Percentiles rank a stretch among this genome's conserved stretches.
These are phyloP conservation scores for Lactarius evosmus DNA, from an alignment of 768 basidiomycete species.

Conservation along the genomic window DNA sequence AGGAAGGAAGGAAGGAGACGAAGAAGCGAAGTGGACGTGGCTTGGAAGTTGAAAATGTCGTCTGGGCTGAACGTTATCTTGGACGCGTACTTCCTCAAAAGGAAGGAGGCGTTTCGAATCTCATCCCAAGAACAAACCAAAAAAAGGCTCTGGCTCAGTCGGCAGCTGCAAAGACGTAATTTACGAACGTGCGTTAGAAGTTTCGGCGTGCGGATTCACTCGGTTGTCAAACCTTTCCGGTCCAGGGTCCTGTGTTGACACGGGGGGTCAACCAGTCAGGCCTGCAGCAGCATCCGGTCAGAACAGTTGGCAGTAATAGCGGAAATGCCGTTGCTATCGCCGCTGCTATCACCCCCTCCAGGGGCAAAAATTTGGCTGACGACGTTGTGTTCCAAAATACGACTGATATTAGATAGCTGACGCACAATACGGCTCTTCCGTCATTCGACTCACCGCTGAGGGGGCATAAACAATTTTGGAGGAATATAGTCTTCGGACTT, in stretches of 20 bases:
- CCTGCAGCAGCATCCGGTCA: background rate
- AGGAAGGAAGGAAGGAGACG: background rate
- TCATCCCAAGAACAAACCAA: background rate
- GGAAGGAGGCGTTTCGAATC: constrained; percentile 4
- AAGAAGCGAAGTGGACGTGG: background rate
- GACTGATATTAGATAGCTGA: background rate
- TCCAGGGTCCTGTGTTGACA: background rate
- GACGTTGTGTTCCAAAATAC: background rate
- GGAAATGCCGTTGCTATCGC: background rate
- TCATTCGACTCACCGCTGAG: background rate
- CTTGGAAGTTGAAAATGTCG: background rate
- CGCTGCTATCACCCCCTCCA: background rate
- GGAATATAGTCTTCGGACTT: background rate
- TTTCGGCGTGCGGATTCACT: background rate
- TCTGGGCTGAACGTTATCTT: constrained; percentile 4
- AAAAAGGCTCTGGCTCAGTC: background rate
- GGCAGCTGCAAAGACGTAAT: constrained; percentile 3
- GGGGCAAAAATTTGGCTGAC: background rate
- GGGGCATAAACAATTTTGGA: too few species aligned
- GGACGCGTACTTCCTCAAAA: constrained; percentile 1
- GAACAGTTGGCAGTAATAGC: background rate
- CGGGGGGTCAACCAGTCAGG: background rate
- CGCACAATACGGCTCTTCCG: background rate
- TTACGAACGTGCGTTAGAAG: background rate
- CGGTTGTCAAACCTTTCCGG: background rate